Conservation (phyloP, 805 yeast species). For the Komagataella populi region DNA sequence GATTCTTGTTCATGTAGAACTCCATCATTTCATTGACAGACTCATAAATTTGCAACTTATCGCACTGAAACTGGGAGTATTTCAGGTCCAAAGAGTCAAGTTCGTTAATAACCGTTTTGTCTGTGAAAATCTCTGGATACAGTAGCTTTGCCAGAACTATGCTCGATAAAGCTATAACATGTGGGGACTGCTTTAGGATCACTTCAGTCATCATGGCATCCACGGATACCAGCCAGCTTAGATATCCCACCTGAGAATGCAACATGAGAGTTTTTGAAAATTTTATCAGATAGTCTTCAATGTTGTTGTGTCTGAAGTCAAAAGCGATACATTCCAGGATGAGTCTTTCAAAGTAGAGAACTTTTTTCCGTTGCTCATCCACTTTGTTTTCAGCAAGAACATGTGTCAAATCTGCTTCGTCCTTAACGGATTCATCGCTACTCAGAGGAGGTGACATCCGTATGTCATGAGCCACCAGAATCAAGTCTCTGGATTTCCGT, state of each 20-base stretch:
- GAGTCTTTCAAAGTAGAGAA: constrained; percentile 53
- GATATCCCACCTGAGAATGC: constrained; percentile 31
- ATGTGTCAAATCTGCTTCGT: not conserved
- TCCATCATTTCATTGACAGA: constrained; percentile 12
- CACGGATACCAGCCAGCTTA: constrained; percentile 66
- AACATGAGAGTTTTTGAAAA: constrained; percentile 35
- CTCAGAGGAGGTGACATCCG: constrained; percentile 12
- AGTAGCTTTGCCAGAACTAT: constrained; percentile 37
- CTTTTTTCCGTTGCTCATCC: constrained; percentile 42
- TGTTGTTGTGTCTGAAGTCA: constrained; percentile 59
- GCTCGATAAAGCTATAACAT: constrained; percentile 58
- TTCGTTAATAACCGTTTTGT: not conserved
- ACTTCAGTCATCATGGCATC: constrained; percentile 64
- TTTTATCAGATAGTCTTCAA: constrained; percentile 56
- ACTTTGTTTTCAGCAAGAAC: constrained; percentile 16
- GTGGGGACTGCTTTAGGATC: constrained; percentile 58
- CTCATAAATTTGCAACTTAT: not conserved
- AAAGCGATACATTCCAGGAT: constrained; percentile 67
- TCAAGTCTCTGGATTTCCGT: constrained; percentile 55
- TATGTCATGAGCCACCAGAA: constrained; percentile 31
- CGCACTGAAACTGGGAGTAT: not conserved
- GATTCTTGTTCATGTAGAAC: constrained; percentile 16
- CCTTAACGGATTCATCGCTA: not conserved
- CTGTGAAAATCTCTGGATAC: constrained; percentile 10
- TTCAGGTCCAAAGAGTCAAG: not conserved